Evolutionary conservation across 805 yeast genomes (phyloP).

Genomic region (Teunomyces panamensis): DNA sequence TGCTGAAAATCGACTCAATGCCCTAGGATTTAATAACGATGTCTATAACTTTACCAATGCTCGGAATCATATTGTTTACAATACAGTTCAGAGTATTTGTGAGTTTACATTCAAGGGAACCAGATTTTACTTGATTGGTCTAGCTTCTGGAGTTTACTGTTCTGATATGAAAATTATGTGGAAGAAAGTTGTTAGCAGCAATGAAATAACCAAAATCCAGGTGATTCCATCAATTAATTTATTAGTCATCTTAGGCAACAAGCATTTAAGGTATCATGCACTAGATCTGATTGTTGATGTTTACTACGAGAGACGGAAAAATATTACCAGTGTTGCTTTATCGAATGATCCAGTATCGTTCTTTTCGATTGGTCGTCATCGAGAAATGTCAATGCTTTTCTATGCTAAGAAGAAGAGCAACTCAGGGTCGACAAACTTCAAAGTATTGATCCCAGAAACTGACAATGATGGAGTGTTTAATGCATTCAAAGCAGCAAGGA

Average conservation of each 20-base stretch:
- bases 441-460: slow-evolving; percentile 54
- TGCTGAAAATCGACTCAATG: slow-evolving; percentile 17
- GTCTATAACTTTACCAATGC: slow-evolving; percentile 20
- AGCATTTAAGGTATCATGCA: slow-evolving; percentile 57
- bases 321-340: slow-evolving; percentile 46
- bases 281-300: slow-evolving; percentile 61
- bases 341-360: slow-evolving; percentile 50
- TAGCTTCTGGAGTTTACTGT: slow-evolving; percentile 61
- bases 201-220: slow-evolving; percentile 56
- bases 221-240: slow-evolving; percentile 56
- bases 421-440: slow-evolving; percentile 48
- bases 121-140: slow-evolving; percentile 54
- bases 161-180: slow-evolving; percentile 48
- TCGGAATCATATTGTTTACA: slow-evolving; percentile 24
- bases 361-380: slow-evolving; percentile 69
- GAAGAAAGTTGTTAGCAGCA: slow-evolving; percentile 54
- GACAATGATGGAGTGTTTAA: slow-evolving; percentile 51
- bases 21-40: slow-evolving; percentile 23
- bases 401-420: slow-evolving; percentile 52
- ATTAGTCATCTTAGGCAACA: slow-evolving; percentile 57
- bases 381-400: slow-evolving; percentile 55
- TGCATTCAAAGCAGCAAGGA: slow-evolving; percentile 36
- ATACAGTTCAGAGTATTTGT: slow-evolving; percentile 42
- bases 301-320: slow-evolving; percentile 42
- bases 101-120: slow-evolving; percentile 46